Evolutionary conservation across 768 basidiomycete species (phyloP).

Genomic region (Psilocybe tampanensis): DNA sequence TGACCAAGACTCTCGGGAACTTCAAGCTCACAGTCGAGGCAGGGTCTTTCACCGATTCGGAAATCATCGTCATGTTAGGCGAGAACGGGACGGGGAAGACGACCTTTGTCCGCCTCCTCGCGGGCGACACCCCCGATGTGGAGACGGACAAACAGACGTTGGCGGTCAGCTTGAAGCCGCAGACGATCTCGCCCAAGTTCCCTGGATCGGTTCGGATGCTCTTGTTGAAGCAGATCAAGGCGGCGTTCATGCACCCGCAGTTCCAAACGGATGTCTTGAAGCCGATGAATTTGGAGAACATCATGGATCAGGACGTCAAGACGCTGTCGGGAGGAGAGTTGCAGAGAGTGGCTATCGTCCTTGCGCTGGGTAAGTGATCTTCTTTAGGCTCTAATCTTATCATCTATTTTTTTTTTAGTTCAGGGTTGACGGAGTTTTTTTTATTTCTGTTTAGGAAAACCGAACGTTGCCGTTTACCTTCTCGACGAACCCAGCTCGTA

Average conservation of each 20-base stretch:
- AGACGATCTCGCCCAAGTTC: slow-evolving; percentile 98
- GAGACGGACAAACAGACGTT: slow-evolving; percentile 82
- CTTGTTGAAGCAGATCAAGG: slow-evolving; percentile 91
- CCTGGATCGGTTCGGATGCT: slow-evolving; percentile 96
- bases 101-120: slow-evolving; percentile 93
- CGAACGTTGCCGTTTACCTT: slow-evolving; percentile 86
- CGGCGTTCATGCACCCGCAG: slow-evolving; percentile 98
- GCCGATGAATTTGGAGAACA: slow-evolving; percentile 92
- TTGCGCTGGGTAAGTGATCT: slow-evolving; percentile 80
- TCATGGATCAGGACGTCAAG: slow-evolving; percentile 98
- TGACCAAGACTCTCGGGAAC: slow-evolving; percentile 94
- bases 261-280: slow-evolving; percentile 98
- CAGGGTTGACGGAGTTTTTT: slow-evolving; percentile 10
- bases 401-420: neutral
- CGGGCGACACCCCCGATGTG: slow-evolving; percentile 88
- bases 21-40: slow-evolving; percentile 95
- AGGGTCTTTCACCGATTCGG: slow-evolving; percentile 96
- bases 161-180: slow-evolving; percentile 94
- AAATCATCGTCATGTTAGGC: slow-evolving; percentile 98
- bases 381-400: neutral
- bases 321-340: slow-evolving; percentile 98
- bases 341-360: slow-evolving; percentile 94
- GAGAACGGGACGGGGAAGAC: slow-evolving; percentile 99
- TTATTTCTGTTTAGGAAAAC: slow-evolving; percentile 51
- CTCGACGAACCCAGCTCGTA: slow-evolving; percentile 92